Conservation (phyloP, 192 early-diverging fungal species). For the Polychytrium aggregatum region DNA sequence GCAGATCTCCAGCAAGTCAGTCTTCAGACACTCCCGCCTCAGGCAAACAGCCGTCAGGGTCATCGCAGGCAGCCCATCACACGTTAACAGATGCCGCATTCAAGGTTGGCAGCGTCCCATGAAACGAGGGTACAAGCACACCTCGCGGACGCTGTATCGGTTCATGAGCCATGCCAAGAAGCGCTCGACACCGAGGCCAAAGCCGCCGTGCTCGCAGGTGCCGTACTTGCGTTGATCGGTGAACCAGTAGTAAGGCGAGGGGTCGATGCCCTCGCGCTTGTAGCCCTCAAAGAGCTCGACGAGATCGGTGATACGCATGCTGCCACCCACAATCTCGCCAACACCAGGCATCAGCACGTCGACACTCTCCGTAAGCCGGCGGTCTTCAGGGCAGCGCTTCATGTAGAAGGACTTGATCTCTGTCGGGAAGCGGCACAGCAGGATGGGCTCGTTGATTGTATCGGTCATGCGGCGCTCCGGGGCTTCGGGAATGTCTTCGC, state of each 20-base stretch:
- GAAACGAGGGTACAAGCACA: constrained; percentile 87
- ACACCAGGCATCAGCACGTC: constrained; percentile 97
- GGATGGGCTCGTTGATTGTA: constrained; percentile 86
- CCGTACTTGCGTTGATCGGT: constrained; percentile 99
- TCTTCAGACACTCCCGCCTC: no score
- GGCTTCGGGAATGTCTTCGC: constrained; percentile 97
- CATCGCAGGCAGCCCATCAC: no score
- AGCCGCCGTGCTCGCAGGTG: constrained; percentile 91
- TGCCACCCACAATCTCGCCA: constrained; percentile 97
- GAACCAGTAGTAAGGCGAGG: constrained; percentile 94
- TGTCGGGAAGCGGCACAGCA: constrained; percentile 92
- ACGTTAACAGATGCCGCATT: no score
- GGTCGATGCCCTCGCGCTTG: constrained; percentile 84
- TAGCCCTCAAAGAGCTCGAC: constrained; percentile 71
- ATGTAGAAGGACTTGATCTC: constrained; percentile 99
- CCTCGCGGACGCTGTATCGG: constrained; percentile 79
- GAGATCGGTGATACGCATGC: constrained; percentile 90
- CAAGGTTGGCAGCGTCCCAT: constrained; percentile 75
- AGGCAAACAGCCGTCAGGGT: no score
- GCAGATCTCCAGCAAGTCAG: no score
- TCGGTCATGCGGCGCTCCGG: constrained; percentile 99
- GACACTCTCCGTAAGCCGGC: constrained; percentile 83
- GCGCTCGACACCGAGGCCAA: constrained; percentile 92
- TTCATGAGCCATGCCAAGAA: constrained; percentile 95
- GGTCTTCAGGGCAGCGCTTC: constrained; percentile 79